Evolutionary conservation across 1,284 basidiomycete genomes (phyloP), one percentile per base, ranked within the genome.

Genomic region (Ceratobasidium sp.): DNA sequence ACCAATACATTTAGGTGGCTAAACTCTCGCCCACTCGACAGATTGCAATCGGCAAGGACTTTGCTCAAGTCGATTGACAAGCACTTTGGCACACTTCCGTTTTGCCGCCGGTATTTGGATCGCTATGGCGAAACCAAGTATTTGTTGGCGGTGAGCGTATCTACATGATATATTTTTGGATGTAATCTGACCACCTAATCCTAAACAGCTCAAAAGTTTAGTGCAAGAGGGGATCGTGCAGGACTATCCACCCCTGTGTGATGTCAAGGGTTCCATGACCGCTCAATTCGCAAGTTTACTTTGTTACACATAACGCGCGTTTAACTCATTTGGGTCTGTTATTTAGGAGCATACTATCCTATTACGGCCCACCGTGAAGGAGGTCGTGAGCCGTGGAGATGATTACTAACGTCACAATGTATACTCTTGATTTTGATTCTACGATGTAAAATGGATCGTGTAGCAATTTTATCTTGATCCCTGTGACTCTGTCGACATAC

Each of bases 81-180:
- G 78, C 90, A 94, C 79, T 99, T 99, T 79, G 96, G 94, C 52
- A 96, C 95, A 2, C 80, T 99, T 69, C 96, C 97, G 3, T 99
- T 94, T 81, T 99, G 96, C 79, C 85, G 96, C 72, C 84, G 97
- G 69, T 99, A 99, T 79, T 85, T 99, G 35, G 97, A 98, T 75
- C 87, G 94, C 29, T 81, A 85, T 1, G 97, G 97, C n/a, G 96
- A 98, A 82, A 93, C 88, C 81, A 94, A 92, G 79, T 98, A 99
- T 77, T 82, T 98, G 38, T 83, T 98, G 35, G 97, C 92, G 58
- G 93, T 96, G 73, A 76, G 91, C 58, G n/a, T 27, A 13, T 67
- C 6, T 49, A 34, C 10, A 47, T 6, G 22, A 20, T 68, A 4
- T 64, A 25, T 35, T 10, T 49, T 22, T 8, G 20, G 71, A 69